Evolutionary conservation across 164 flowering plant species (phyloP), one percentile per base, ranked within the genome.

Genomic region (Cinnamomum micranthum): DNA sequence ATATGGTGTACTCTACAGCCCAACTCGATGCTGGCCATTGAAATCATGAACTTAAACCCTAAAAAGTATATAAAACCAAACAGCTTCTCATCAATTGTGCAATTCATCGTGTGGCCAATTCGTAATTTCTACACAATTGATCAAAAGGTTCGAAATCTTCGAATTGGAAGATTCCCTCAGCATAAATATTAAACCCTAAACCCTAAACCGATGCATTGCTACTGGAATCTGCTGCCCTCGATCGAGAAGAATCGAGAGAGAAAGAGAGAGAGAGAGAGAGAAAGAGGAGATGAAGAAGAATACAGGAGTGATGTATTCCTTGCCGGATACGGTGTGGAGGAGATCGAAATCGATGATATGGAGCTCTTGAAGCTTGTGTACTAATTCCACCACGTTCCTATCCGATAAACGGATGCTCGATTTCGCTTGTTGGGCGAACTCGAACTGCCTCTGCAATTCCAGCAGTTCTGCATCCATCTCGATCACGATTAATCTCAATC

Each of bases 301-400:
- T 88, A 95, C 99, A 1, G 90, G 94, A 65, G 99, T 93, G 81
- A 93, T 93, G 92, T 88, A 93, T 83, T 93, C 98, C 83, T 93
- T 93, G 80, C 95, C 98, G 80, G 98, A 84, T 80, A 88, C 84
- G 59, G 98, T 93, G 84, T 93, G 96, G 76, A 95, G 97, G 58
- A 95, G 99, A 19, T 92, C 93, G 78, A 87, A 95, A 76, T 95
- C 94, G 85, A 95, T 90, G 88, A 93, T 93, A 12, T 82, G 82
- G 72, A 95, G 96, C 73, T 93, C 85, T 28, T 92, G 97, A 23
- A 95, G 94, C 84, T 95, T 95, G 59, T 88, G 93, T 33, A 93
- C 94, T 80, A 95, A 87, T 80, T 93, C 98, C 73, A 93, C 99
- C 10, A 95, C 98, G 82, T 95, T 95, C 72, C 96, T 81, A 3